Evolutionary conservation across 108 stramenopile genomes (phyloP).

Genomic region (Fistulifera pelliculosa): DNA sequence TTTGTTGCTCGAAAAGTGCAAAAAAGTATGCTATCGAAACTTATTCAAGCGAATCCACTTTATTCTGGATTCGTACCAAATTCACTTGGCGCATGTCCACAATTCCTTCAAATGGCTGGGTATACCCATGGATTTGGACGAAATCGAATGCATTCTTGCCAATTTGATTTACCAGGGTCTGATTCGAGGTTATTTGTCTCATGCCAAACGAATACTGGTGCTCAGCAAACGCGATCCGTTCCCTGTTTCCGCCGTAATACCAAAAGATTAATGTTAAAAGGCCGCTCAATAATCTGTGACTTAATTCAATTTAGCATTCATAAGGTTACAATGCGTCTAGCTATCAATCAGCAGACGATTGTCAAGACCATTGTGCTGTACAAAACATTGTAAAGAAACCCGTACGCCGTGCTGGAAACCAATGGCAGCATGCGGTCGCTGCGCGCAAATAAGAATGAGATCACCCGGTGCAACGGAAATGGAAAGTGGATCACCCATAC

Average conservation of each 20-base stretch:
- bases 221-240: conserved; percentile 92
- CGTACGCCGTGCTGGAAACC: conserved; percentile 63
- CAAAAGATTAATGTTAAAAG: conserved; percentile 1
- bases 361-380: conserved; percentile 47
- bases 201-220: conserved; percentile 84
- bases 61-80: conserved; percentile 60
- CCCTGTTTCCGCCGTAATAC: conserved; percentile 68
- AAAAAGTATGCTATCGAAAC: conserved; percentile 90
- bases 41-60: conserved; percentile 83
- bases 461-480: conserved; percentile 65
- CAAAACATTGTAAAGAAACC: conserved; percentile 73
- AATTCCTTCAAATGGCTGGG: conserved; percentile 71
- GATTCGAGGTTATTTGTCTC: conserved; percentile 89
- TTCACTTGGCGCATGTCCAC: conserved; percentile 53
- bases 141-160: conserved; percentile 94
- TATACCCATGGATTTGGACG: conserved; percentile 87
- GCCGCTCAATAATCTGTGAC: too few species aligned
- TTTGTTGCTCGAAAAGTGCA: conserved; percentile 88
- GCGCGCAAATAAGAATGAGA: conserved; percentile 71
- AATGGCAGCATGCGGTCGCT: conserved; percentile 77
- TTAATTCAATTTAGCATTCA: too few species aligned
- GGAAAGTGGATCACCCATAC: conserved; percentile 42
- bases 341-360: conserved; percentile 57
- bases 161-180: conserved; percentile 87
- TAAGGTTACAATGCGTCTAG: too few species aligned